Evolutionary conservation across 352 stramenopile genomes (phyloP).

Genomic region (Phytopythium boreale): DNA sequence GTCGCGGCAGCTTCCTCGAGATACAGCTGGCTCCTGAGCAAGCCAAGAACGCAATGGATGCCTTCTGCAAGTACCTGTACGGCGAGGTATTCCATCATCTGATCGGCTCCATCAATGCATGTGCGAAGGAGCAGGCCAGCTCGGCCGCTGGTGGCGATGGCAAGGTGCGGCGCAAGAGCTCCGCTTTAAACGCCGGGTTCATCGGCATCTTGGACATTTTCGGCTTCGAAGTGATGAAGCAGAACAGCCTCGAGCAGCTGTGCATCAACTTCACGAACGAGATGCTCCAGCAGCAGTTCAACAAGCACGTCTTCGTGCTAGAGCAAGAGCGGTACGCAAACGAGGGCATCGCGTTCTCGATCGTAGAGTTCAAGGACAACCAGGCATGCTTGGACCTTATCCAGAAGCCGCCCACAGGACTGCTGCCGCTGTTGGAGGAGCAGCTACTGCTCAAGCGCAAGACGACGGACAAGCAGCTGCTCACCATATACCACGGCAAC

Average conservation of each 20-base stretch:
- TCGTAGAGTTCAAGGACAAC: slow-evolving; percentile 85
- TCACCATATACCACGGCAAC: slow-evolving; percentile 78
- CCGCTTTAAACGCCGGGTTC: slow-evolving; percentile 27
- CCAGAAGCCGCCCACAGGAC: slow-evolving; percentile 70
- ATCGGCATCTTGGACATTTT: slow-evolving; percentile 92
- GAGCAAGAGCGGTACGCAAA: slow-evolving; percentile 78
- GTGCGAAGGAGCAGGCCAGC: slow-evolving; percentile 45
- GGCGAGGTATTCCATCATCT: slow-evolving; percentile 78
- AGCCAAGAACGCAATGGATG: slow-evolving; percentile 78
- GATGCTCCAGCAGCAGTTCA: slow-evolving; percentile 89
- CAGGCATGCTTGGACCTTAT: slow-evolving; percentile 77
- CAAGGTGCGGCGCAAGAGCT: slow-evolving; percentile 2
- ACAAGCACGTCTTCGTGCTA: slow-evolving; percentile 84
- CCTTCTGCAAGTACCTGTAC: slow-evolving; percentile 85
- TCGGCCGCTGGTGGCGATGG: not conserved
- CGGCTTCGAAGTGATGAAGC: slow-evolving; percentile 88
- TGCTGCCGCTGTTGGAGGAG: slow-evolving; percentile 85
- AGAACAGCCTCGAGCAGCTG: slow-evolving; percentile 88
- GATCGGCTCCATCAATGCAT: slow-evolving; percentile 73
- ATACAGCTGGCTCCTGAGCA: slow-evolving; percentile 71
- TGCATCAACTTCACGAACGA: slow-evolving; percentile 93
- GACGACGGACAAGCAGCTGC: slow-evolving; percentile 78
- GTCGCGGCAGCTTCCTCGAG: slow-evolving; percentile 68
- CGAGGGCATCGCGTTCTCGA: slow-evolving; percentile 72
- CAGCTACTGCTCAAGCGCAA: slow-evolving; percentile 87